Conservation (phyloP, 2,329 filamentous ascomycete genomes). For the Beauveria varroae region DNA sequence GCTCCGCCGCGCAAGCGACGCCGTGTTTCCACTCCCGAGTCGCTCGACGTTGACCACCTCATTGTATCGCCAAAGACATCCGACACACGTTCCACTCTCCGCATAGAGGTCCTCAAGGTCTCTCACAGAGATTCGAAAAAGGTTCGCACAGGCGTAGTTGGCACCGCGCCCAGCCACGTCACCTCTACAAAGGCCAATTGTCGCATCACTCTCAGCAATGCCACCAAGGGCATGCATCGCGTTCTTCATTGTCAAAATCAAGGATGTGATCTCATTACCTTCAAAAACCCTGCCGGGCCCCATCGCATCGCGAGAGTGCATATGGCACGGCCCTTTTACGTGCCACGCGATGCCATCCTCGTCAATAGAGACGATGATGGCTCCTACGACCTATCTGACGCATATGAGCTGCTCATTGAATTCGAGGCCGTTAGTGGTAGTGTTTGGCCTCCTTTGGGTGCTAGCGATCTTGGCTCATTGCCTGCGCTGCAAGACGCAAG, state of each 20-base stretch:
- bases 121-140: conserved; percentile 40
- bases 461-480: conserved; percentile 5
- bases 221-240: conserved; percentile 27
- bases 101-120: conserved; percentile 46
- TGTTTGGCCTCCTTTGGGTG: conserved; percentile 45
- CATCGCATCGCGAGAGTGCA: conserved; percentile 41
- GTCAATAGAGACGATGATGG: conserved; percentile 40
- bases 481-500: not conserved
- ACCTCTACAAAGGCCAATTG: conserved; percentile 28
- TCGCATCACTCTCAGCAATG: conserved; percentile 30
- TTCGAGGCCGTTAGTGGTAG: conserved; percentile 42
- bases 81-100: conserved; percentile 35
- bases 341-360: conserved; percentile 44
- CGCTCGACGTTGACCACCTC: conserved; percentile 25
- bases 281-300: conserved; percentile 38
- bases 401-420: conserved; percentile 44
- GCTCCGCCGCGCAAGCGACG: conserved; percentile 43
- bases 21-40: conserved; percentile 35
- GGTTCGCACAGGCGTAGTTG: conserved; percentile 22
- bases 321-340: conserved; percentile 40
- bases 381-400: conserved; percentile 39
- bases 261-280: conserved; percentile 43
- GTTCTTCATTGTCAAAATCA: conserved; percentile 48
- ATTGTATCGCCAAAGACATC: conserved; percentile 23
- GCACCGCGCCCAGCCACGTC: conserved; percentile 23